phyloP scores from a whole-genome alignment of 352 stramenopile species.

The Phytophthora pluvialis region DNA sequence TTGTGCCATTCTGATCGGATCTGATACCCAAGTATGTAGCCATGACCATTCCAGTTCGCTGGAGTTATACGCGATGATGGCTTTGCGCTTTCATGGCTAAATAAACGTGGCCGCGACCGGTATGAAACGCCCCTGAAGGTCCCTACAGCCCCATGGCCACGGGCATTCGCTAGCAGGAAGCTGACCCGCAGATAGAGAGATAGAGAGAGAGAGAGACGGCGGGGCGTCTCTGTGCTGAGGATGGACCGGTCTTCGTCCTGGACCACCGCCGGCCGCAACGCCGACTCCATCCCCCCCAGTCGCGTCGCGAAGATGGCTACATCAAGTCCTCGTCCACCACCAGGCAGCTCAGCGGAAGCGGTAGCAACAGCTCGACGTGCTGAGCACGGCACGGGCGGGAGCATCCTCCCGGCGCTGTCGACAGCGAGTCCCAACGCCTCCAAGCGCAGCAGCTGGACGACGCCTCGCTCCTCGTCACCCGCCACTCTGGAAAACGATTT shows the following conservation, averaged over 20 bases:
- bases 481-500: conserved; percentile 17
- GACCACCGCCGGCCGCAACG: conserved; percentile 18
- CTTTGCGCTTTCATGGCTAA: conserved; percentile 1
- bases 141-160: neutral
- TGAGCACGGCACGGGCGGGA: conserved; percentile 30
- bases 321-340: conserved; percentile 36
- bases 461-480: conserved; percentile 32
- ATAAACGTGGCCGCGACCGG: conserved; percentile 16
- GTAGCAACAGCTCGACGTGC: conserved; percentile 32
- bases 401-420: conserved; percentile 47
- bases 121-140: conserved; percentile 19
- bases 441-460: conserved; percentile 58
- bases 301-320: conserved; percentile 30
- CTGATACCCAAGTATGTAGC: conserved; percentile 14
- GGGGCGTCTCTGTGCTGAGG: neutral
- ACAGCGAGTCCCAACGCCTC: conserved; percentile 38
- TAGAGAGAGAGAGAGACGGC: neutral
- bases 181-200: neutral
- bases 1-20: neutral
- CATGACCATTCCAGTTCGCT: conserved; percentile 1
- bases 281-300: conserved; percentile 29
- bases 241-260: conserved; percentile 36
- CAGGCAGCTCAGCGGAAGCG: conserved; percentile 25
- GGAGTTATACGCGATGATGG: neutral
- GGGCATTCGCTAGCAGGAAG: conserved; percentile 17